These are phyloP conservation scores for Oryza officinalis DNA, from an alignment of 176 grass and related monocot species.

Conservation along the genomic window DNA sequence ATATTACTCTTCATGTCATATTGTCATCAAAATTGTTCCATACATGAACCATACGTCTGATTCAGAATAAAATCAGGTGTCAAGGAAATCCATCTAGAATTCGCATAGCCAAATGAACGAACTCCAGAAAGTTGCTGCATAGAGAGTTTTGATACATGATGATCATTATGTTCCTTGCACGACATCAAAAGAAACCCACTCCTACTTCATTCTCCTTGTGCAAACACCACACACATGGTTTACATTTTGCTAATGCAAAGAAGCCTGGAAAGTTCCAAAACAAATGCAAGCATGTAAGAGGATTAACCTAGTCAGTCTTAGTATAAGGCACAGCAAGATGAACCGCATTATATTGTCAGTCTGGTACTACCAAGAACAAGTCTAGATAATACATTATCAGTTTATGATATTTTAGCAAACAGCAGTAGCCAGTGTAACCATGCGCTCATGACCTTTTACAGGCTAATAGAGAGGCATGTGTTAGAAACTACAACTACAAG, in stretches of 20 bases:
- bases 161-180: constrained; percentile 26
- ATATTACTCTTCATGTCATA: not conserved
- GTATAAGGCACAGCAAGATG: not conserved
- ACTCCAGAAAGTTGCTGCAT: constrained; percentile 13
- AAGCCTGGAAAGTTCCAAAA: constrained; percentile 31
- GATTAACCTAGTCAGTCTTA: not conserved
- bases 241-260: constrained; percentile 1
- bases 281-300: constrained; percentile 24
- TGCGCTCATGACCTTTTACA: not conserved
- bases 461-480: not conserved
- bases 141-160: not conserved
- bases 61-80: constrained; percentile 3
- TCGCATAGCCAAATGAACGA: not conserved
- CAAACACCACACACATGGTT: constrained; percentile 8
- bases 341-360: not conserved
- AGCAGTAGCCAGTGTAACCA: not conserved
- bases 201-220: constrained; percentile 1
- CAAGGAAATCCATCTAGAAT: constrained; percentile 22
- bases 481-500: not conserved
- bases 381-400: not conserved
- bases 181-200: not conserved
- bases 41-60: not conserved
- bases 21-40: not conserved
- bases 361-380: not conserved
- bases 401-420: constrained; percentile 6